Evolutionary conservation across 345 rosid genomes (phyloP), one percentile per base, ranked within the genome.

Genomic region (Carallia pectinifolia): DNA sequence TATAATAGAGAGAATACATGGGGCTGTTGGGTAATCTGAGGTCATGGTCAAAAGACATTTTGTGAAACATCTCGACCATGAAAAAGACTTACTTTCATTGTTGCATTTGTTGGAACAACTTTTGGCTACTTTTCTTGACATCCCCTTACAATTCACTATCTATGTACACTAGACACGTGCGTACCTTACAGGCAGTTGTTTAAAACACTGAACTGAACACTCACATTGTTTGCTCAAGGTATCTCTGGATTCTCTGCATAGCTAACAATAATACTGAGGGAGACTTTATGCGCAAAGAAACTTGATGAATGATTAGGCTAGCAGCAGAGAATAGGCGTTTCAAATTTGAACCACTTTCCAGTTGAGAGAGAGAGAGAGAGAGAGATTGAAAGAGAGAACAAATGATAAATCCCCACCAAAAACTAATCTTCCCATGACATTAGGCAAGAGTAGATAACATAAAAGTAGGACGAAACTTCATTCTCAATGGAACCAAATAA

Each of bases 21-120:
- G 30, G 33, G 48, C 54, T 64, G 18, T 19, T 39, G 31, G 64
- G 31, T 33, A 34, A 50, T 23, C 27, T 44, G 50, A 19, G 61
- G 70, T 73, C 64, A 23, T 34, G 29, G 55, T 75, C 80, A 70
- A 47, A 72, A 69, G 67, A 68, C 62, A 69, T 69, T 66, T 39
- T 71, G 77, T 74, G 71, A 53, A 77, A 66, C 19, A 62, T 55
- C 59, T 48, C 58, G 40, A 33, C 82, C 81, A 73, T 76, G 65
- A 39, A 77, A 80, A 83, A 71, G 61, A 77, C 68, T 67, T 67
- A 29, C 69, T 71, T 77, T 64, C 61, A 12, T 23, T 59, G 13
- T 0, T 52, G 53, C 31, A 37, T 63, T 71, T 66, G 30, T 55
- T 58, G 37, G 37, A n/a, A 38, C 61, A 12, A 53, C 70, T 74